These are phyloP conservation scores for Nakaseomyces glabratus DNA, from an alignment of 1,139 yeast genomes.

Conservation along the genomic window DNA sequence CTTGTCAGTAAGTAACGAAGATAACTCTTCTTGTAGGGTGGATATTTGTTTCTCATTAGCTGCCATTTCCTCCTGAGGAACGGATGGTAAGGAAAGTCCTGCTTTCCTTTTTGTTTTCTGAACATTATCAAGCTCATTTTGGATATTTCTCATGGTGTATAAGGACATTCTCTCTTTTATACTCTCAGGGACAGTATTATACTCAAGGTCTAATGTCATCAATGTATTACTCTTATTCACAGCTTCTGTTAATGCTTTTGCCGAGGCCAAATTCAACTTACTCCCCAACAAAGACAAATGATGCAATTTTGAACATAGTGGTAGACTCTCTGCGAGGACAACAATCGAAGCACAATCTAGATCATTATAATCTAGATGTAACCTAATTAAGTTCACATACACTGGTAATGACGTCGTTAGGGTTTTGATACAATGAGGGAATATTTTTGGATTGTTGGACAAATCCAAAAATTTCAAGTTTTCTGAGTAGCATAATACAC, in stretches of 20 bases:
- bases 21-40: conserved; percentile 31
- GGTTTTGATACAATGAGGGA: conserved; percentile 36
- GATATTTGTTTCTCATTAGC: conserved; percentile 17
- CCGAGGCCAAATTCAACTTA: conserved; percentile 42
- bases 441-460: conserved; percentile 54
- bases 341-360: conserved; percentile 41
- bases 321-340: conserved; percentile 51
- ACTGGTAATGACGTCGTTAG: conserved; percentile 50
- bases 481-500: conserved; percentile 39
- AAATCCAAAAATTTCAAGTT: conserved; percentile 55
- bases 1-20: conserved; percentile 27
- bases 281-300: conserved; percentile 58
- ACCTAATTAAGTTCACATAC: conserved; percentile 45
- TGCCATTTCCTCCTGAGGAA: conserved; percentile 7
- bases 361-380: conserved; percentile 55
- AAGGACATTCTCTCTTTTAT: conserved; percentile 54
- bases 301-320: conserved; percentile 49
- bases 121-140: conserved; percentile 31
- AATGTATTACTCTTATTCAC: conserved; percentile 48
- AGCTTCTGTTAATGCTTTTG: conserved; percentile 50
- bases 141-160: conserved; percentile 66
- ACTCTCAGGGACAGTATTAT: conserved; percentile 42
- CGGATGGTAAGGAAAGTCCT: conserved; percentile 3
- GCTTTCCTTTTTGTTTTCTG: conserved; percentile 5
- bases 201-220: conserved; percentile 55